Evolutionary conservation across 2,329 filamentous ascomycete genomes (phyloP), one percentile per base, ranked within the genome.

Genomic region (Helotiales sp.): DNA sequence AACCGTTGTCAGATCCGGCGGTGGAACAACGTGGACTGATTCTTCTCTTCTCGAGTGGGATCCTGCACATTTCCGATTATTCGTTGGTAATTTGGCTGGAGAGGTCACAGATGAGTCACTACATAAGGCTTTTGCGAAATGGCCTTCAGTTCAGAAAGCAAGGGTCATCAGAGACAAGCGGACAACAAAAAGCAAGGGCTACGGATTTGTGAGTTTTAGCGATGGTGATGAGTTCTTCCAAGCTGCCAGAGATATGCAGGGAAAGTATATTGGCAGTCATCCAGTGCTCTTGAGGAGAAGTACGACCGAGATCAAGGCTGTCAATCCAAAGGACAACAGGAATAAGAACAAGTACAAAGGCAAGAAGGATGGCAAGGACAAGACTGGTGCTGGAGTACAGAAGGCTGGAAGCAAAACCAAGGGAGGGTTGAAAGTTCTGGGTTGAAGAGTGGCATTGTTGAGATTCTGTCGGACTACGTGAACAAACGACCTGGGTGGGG

Each of bases 251-350:
- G 93, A 98, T 77, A 98, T 98, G 95, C 90, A 97, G 70, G 93
- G 93, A 67, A 98, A 99, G 77, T 99, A 99, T 75, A 98, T 99
- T 71, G 93, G 96, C 69, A 97, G 92, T 72, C 95, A 98, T 74
- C 95, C 95, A 0, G 90, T 97, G 27, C 79, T 90, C 25, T 83
- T 98, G 65, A 87, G 90, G 73, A 90, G 95, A 73, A 91, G 90
- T 64, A 96, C 88, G 66, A 96, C 93, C 5, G 93, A 98, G 73
- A 91, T 99, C 73, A 91, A 90, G 71, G 85, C 91, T 4, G 81
- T 86, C 12, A 81, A 81, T n/a, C 81, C 84, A 66, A 86, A 84
- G 69, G 87, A 89, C 57, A 82, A 84, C 42, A 83, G 84, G 67
- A 72, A 77, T 48, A 71, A 74, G 59, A 65, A 66, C 71, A 76